Evolutionary conservation across 2,329 filamentous ascomycete species (phyloP), one percentile per base, ranked within the genome.

Genomic region (Microthyrium microscopicum): DNA sequence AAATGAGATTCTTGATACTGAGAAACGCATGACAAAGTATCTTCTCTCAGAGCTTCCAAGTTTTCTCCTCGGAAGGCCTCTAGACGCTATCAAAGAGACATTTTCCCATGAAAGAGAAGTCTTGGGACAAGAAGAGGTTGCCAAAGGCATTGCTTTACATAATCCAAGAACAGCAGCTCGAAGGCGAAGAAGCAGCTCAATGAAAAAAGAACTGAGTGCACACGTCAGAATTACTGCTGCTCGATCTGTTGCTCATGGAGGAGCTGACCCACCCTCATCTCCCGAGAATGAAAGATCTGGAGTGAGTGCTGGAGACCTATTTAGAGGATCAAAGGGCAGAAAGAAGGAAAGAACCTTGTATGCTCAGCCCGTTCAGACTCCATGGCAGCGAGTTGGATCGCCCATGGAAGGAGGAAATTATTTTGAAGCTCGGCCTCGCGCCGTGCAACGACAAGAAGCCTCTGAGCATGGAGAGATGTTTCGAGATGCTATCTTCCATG

Each of bases 101-200:
- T 98, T 98, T 46, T 70, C 68, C 22, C 70, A 73, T 12, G 89
- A 98, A 48, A 70, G 77, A 42, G 84, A 94, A 46, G 73, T 84
- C 7, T 71, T 84, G 15, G 78, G 77, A 2, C 69, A 73, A 3
- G 82, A 89, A 45, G 83, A 94, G 39, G 71, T 77, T 13, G 75
- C 72, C 41, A 95, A 95, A 55, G 91, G 89, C 0, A 95, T 98
- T 44, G 89, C 91, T 4, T 62, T 98, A 25, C 89, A 98, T 51
- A 98, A 95, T 45, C 70, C 74, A 7, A 74, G 47, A 51, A 68
- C 51, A 8, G 67, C 70, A 31, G 70, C 73, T 29, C 70, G 77
- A 35, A 70, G 78, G 38, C 70, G 77, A 36, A 82, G 84, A 1
- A 81, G 72, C 35, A 76, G 75, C 28, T 73, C 70, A 19, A 58